Base-by-base conservation (phyloP, 495 filamentous ascomycete species). In the Rusavskia elegans region DNA sequence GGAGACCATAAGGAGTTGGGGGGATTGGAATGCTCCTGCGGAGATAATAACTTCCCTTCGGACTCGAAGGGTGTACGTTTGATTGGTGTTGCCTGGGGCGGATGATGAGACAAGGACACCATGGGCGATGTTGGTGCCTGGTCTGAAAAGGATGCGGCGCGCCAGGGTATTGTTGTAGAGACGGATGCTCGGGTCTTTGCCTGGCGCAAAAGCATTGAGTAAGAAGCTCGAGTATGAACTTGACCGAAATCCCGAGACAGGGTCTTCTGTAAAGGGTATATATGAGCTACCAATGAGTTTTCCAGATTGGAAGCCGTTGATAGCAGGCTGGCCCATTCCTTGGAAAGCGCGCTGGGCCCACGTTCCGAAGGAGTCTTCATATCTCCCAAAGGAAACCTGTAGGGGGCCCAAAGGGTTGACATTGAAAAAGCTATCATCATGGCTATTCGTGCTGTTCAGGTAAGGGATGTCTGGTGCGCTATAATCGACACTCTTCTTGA, bases 401-500 rank as follows among this genome's bases (percentile, higher is more conserved):
- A 35, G 13, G 32, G 32, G 32, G 2, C 32, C 32, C 13, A 11
- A 14, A 35, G 32, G 32, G 6, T 0, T 10, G 32, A 3, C 2
- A 13, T 35, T 35, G 32, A 35, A 35, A 35, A 7, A 2, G 10
- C 32, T 20, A 36, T 56, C 0, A n/a, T 39, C 13, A 57, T 49
- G 42, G 0, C 68, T 55, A 2, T 71, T 71, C 0, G 70, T 68
- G 56, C 80, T 81, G 3, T 56, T 27, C 2, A 57, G 55, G 20
- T 36, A 21, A 0, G 50, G 48, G 1, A n/a, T 32, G 23, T 75
- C 63, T 0, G 79, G 79, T 0, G 71, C 61, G 0, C 74, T 77
- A 59, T 79, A 78, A 0, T 69, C 48, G 0, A 67, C 53, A 45
- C 68, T 74, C 46, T 71, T 72, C 54, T 79, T 62, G 54, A 72